A percentile compares a stretch with the other conserved stretches of the same genome.
Conservation (phyloP, 306 rosid genomes). For the Ormosia emarginata region DNA sequence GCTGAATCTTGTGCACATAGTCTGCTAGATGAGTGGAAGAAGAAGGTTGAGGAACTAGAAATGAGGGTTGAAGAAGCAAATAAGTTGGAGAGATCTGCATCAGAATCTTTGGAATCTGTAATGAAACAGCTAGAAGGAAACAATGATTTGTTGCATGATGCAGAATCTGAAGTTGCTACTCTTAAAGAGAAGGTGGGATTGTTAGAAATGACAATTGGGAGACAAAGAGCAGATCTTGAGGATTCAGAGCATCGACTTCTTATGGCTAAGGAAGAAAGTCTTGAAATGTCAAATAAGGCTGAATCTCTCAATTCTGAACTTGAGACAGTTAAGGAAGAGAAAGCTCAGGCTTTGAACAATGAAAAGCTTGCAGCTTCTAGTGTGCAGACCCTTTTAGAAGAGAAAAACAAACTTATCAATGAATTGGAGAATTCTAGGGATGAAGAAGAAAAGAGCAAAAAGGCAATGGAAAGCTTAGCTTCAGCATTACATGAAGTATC, state of each 20-base stretch:
- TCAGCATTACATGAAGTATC: conserved; percentile 94
- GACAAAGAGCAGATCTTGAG: conserved; percentile 67
- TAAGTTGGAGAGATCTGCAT: conserved; percentile 82
- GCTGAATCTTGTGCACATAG: conserved; percentile 73
- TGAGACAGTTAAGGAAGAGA: conserved; percentile 73
- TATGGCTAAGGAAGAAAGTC: conserved; percentile 56
- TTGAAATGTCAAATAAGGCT: conserved; percentile 45
- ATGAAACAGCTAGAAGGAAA: conserved; percentile 83
- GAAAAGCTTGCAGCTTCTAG: conserved; percentile 91
- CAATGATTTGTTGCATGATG: conserved; percentile 71
- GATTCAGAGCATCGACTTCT: conserved; percentile 55
- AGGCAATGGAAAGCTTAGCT: conserved; percentile 98
- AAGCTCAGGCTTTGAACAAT: conserved; percentile 65
- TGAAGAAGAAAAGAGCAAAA: conserved; percentile 92
- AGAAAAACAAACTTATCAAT: conserved; percentile 72
- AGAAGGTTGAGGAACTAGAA: conserved; percentile 70
- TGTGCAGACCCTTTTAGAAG: conserved; percentile 81
- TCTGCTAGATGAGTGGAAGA: conserved; percentile 73
- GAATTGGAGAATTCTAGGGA: conserved; percentile 75
- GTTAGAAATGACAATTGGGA: conserved; percentile 75
- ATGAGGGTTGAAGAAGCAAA: conserved; percentile 52
- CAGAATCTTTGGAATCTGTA: conserved; percentile 78
- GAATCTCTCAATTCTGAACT: conserved; percentile 61
- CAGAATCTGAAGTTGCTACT: conserved; percentile 62
- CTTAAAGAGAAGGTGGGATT: conserved; percentile 80